Evolutionary conservation across 2,329 filamentous ascomycete genomes (phyloP).

Genomic region (Fusarium tricinctum): DNA sequence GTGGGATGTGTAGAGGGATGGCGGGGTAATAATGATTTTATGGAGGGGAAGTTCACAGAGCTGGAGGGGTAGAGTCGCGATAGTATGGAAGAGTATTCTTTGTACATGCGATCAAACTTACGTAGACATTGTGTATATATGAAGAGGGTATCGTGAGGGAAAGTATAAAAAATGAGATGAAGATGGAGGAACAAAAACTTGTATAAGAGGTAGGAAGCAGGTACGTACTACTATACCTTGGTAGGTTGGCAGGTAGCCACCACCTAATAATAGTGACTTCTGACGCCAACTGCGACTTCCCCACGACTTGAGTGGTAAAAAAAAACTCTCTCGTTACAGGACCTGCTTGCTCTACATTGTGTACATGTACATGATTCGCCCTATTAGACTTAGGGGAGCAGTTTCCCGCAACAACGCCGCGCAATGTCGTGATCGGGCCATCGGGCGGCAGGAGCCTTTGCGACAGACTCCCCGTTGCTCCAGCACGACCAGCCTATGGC

Average conservation of each 20-base stretch:
- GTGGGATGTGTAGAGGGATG: slow-evolving; percentile 23
- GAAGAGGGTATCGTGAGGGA: slow-evolving; percentile 7
- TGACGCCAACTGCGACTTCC: slow-evolving; percentile 17
- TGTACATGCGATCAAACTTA: slow-evolving; percentile 42
- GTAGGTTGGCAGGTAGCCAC: background rate
- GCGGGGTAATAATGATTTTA: slow-evolving; percentile 33
- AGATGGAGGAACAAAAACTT: slow-evolving; percentile 8
- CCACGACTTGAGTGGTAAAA: slow-evolving; percentile 24
- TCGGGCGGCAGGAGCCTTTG: slow-evolving; percentile 37
- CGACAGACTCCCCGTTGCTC: slow-evolving; percentile 30
- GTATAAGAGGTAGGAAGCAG: slow-evolving; percentile 6
- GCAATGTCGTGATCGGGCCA: slow-evolving; percentile 43
- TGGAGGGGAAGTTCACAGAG: slow-evolving; percentile 13
- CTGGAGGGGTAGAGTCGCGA: slow-evolving; percentile 13
- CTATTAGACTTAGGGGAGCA: background rate
- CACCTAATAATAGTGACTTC: slow-evolving; percentile 19
- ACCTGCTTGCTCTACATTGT: background rate
- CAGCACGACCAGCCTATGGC: slow-evolving; percentile 33
- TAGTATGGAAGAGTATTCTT: background rate
- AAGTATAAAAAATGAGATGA: slow-evolving; percentile 4
- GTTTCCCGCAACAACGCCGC: slow-evolving; percentile 27
- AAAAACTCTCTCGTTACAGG: slow-evolving; percentile 22
- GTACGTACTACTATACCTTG: too few relatives aligned
- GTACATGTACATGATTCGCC: slow-evolving; percentile 17
- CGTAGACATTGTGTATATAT: slow-evolving; percentile 53